Evolutionary conservation across 768 basidiomycete genomes (phyloP).

Genomic region (Arthromyces matolae): DNA sequence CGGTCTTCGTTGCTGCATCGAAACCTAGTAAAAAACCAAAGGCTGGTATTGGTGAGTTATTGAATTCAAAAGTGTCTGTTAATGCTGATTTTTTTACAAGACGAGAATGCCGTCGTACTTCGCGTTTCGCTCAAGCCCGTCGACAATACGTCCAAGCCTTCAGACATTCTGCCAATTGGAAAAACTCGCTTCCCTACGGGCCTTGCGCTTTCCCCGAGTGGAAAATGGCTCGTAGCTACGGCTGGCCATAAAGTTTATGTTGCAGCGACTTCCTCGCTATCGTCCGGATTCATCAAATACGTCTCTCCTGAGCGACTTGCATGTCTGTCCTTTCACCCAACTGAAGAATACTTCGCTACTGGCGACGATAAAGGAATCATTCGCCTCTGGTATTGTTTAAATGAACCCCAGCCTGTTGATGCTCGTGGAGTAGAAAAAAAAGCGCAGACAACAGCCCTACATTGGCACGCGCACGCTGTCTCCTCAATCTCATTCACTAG

Average conservation of each 20-base stretch:
- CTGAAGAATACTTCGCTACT: constrained; percentile 91
- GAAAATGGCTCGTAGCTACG: constrained; percentile 72
- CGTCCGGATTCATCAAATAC: constrained; percentile 76
- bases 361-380: constrained; percentile 86
- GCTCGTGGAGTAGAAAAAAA: constrained; percentile 68
- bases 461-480: constrained; percentile 97
- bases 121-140: constrained; percentile 58
- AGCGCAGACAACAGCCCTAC: constrained; percentile 80
- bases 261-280: constrained; percentile 50
- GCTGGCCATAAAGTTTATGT: constrained; percentile 80
- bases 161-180: constrained; percentile 55
- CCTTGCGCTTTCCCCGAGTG: constrained; percentile 71
- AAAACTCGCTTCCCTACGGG: constrained; percentile 63
- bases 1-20: constrained; percentile 67
- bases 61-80: constrained; percentile 1
- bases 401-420: constrained; percentile 48
- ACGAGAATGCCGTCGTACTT: constrained; percentile 56
- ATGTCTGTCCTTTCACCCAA: constrained; percentile 84
- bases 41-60: constrained; percentile 26
- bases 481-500: constrained; percentile 81
- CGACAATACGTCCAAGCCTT: constrained; percentile 41
- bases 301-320: constrained; percentile 78
- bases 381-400: constrained; percentile 89
- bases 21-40: constrained; percentile 44
- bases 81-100: constrained; percentile 22